Base-by-base conservation (phyloP, 2,329 filamentous ascomycete genomes). In the Colletotrichum camelliae region DNA sequence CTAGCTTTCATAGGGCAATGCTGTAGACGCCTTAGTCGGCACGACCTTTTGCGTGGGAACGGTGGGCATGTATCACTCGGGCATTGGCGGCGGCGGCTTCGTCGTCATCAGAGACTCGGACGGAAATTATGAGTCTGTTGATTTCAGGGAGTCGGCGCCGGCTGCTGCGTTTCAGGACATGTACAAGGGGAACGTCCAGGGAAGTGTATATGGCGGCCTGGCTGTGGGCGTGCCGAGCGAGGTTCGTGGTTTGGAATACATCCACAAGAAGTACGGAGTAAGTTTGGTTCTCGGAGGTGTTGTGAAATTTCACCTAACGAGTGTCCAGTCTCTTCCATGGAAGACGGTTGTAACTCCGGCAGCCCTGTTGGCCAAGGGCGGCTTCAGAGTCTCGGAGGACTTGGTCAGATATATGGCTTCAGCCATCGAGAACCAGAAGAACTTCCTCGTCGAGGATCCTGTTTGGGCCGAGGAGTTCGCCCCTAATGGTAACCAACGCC, bases 21-120 rank as follows among this genome's bases (percentile, higher is more conserved):
- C 94, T 15, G 94, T 93, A 1, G 94, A 96, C 84, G 93, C 94
- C 62, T 85, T 95, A 77, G 92, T 96, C 24, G 94, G 92, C 35
- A 94, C 94, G 0, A 92, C 92, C 9, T 90, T 96, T 67, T 96
- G 94, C 77, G 90, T 96, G 48, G 94, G 94, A 7, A 93, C 94
- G 8, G 89, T 94, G 60, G 93, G 90, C 72, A 94, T 94, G 92
- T 94, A 95, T 79, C 94, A 96, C 82, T 91, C 91, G 55, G 96
- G 96, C 18, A 94, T 98, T 75, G 96, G 95, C 24, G 96, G 96
- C 8, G 96, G 96, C 55, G 96, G 96, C 3, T 98, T 98, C 85
- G 94, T 96, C 89, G 88, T 98, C 7, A 91, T 98, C 7, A 92
- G 95, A 64, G 89, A 91, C 39, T 86, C 91, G 18, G 88, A 95